Base-by-base conservation (phyloP, 352 stramenopile genomes). In the Globisporangium canariense region DNA sequence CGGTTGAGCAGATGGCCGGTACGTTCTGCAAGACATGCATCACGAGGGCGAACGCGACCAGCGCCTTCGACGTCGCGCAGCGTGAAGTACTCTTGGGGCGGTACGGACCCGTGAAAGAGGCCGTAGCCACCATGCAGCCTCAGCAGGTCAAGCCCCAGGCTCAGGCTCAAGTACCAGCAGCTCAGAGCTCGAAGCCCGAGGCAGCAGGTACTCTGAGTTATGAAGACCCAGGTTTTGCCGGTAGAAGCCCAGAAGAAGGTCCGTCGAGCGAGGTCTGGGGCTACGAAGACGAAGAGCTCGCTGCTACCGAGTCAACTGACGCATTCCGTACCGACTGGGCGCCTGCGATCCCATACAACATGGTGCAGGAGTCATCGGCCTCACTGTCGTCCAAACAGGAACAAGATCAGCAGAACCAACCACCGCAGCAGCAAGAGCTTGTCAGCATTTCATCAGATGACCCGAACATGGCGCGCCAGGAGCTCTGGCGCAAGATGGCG, bases 401-500 rank as follows among this genome's bases (percentile, higher is more conserved):
- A 1, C 30, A 58, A 20, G 22, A 58, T 18, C 30, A 18, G 18
- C 51, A 43, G 32, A 36, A 36, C 13, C 51, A 62, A 16, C 25
- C 25, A 28, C 25, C 25, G 25, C 54, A 60, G 10, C 54, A 60
- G 22, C 54, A 50, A 13, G 40, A 53, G 45, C 20, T 4, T 30
- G 7, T 40, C 14, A 18, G 52, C 4, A 10, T 18, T 30, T 38
- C 22, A 10, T 2, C 20, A n/a, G 16, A 28, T 30, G 64, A 62
- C 22, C 57, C 43, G 13, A 56, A 56, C 8, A 16, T 36, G 41
- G 14, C 20, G 5, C 68, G 62, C 4, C 69, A 73, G 20, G 67
- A 81, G 36, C 49, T 89, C 18, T 75, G 80, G 60, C 62, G 74
- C 46, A 81, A 71, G 58, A 89, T 89, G 79, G 69, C 71, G 30